These are phyloP conservation scores for Apiospora arundinis DNA, from an alignment of 2,329 filamentous ascomycete genomes.

Conservation along the genomic window DNA sequence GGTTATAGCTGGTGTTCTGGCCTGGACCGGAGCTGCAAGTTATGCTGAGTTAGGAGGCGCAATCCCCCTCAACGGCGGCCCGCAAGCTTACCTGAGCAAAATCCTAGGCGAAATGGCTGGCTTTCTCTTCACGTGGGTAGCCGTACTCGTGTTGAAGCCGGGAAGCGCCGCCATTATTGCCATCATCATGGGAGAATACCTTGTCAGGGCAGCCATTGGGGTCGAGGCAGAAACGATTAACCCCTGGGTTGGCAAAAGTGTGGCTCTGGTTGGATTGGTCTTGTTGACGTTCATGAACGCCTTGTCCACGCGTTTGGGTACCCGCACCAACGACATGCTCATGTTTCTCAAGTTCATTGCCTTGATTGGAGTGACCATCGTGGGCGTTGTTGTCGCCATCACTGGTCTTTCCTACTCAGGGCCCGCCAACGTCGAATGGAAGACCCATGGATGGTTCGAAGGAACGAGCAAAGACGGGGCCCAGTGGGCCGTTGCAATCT, in stretches of 20 bases:
- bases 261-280: slow-evolving; percentile 78
- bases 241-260: slow-evolving; percentile 88
- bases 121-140: slow-evolving; percentile 96
- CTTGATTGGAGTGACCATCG: slow-evolving; percentile 83
- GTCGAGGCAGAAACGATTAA: slow-evolving; percentile 83
- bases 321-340: slow-evolving; percentile 86
- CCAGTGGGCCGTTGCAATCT: slow-evolving; percentile 91
- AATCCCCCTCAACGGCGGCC: slow-evolving; percentile 92
- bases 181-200: slow-evolving; percentile 97
- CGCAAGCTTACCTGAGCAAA: slow-evolving; percentile 93
- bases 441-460: slow-evolving; percentile 85
- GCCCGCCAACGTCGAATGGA: slow-evolving; percentile 83
- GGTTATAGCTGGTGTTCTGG: slow-evolving; percentile 87
- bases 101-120: slow-evolving; percentile 94
- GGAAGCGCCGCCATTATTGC: slow-evolving; percentile 92
- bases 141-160: slow-evolving; percentile 91
- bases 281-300: slow-evolving; percentile 87
- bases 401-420: slow-evolving; percentile 84
- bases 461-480: slow-evolving; percentile 81
- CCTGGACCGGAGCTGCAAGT: slow-evolving; percentile 94
- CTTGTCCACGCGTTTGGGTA: slow-evolving; percentile 87
- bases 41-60: slow-evolving; percentile 96
- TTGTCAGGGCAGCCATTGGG: slow-evolving; percentile 86
- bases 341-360: slow-evolving; percentile 98
- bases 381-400: slow-evolving; percentile 85